Percentiles rank a stretch among this genome's conserved stretches.
phyloP scores from a whole-genome alignment of 202 grass and related monocot genomes.

The Bolboschoenoplectus hybrid region DNA sequence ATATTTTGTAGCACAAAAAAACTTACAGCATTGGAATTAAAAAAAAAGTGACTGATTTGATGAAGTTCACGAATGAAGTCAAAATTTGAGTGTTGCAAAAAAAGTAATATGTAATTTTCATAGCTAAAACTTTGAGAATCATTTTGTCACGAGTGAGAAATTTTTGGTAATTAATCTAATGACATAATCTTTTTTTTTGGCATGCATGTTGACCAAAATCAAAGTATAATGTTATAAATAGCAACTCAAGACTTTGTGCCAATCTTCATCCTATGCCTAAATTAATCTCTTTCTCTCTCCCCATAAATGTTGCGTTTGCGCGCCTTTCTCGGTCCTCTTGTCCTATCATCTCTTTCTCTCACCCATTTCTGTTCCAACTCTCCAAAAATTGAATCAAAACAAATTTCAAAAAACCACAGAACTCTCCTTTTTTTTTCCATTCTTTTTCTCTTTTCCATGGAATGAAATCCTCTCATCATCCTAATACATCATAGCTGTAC shows the following conservation, averaged over 20 bases:
- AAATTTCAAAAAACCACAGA: not conserved
- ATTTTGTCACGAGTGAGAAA: not conserved
- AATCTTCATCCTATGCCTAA: not conserved
- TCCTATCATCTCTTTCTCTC: conserved; percentile 1
- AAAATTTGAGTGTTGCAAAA: too few species aligned
- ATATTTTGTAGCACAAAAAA: too few species aligned
- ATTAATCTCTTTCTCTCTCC: conserved; percentile 8
- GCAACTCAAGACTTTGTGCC: not conserved
- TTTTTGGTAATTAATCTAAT: not conserved
- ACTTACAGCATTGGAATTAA: too few species aligned
- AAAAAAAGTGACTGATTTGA: too few species aligned
- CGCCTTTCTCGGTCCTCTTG: not conserved
- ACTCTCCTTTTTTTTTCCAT: not conserved
- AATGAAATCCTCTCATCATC: conserved; percentile 21
- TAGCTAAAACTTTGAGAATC: too few species aligned
- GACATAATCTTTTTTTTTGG: not conserved
- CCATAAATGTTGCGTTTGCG: conserved; percentile 18
- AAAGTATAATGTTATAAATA: not conserved
- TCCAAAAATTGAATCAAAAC: conserved; percentile 24
- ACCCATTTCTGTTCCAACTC: not conserved
- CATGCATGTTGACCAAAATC: conserved; percentile 5
- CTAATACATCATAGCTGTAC: not conserved
- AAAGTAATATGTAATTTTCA: too few species aligned
- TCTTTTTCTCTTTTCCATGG: not conserved
- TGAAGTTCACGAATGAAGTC: too few species aligned